phyloP scores from a whole-genome alignment of 148 eudicot genomes.

The Pouteria glomerata region DNA sequence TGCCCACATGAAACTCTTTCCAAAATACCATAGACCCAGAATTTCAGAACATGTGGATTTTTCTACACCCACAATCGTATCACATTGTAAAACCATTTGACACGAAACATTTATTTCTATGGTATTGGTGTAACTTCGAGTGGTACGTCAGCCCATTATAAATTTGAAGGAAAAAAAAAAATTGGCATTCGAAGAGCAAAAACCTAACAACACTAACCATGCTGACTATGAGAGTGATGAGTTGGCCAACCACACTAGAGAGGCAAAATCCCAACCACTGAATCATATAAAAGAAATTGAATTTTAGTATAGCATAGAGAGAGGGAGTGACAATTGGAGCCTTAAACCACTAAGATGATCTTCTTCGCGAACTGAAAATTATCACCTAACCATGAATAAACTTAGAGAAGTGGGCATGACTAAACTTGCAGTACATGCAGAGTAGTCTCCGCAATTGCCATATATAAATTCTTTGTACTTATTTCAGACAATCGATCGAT shows the following conservation, averaged over 20 bases:
- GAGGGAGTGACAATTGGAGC: background rate
- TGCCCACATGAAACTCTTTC: too few relatives aligned
- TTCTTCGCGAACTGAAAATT: background rate
- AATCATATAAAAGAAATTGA: background rate
- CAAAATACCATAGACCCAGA: too few relatives aligned
- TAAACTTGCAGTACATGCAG: background rate
- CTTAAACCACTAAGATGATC: background rate
- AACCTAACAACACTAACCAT: constrained; percentile 19
- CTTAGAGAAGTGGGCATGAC: constrained; percentile 32
- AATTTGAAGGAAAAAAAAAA: too few relatives aligned
- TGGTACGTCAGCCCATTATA: too few relatives aligned
- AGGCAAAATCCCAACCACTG: constrained; percentile 30
- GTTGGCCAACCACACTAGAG: constrained; percentile 49
- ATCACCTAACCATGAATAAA: constrained; percentile 32
- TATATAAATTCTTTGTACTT: constrained; percentile 10
- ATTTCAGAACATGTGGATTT: too few relatives aligned
- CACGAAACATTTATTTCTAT: too few relatives aligned
- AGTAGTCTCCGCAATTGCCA: background rate
- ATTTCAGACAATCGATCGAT: background rate
- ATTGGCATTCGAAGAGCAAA: too few relatives aligned
- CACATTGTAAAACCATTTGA: too few relatives aligned
- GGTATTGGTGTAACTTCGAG: too few relatives aligned
- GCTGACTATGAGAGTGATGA: constrained; percentile 22
- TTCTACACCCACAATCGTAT: too few relatives aligned
- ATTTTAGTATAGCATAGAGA: background rate